These are phyloP conservation scores for Fallopia convolvulus DNA, from an alignment of 148 eudicot species.

Conservation along the genomic window DNA sequence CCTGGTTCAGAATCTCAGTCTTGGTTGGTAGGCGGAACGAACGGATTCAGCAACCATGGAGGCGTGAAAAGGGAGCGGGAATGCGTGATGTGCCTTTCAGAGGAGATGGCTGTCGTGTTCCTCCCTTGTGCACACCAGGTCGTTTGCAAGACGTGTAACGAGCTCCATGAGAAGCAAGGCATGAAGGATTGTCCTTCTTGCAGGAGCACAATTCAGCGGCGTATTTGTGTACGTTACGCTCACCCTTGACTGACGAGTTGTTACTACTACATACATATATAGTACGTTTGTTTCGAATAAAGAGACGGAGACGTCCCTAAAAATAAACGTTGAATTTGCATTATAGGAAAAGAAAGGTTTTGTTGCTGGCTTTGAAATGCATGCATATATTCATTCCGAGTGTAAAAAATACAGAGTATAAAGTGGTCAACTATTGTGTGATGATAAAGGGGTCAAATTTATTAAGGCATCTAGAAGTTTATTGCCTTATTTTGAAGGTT, in stretches of 20 bases:
- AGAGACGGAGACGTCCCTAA: neutral
- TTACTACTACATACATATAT: too few species aligned
- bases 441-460: too few species aligned
- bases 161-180: constrained; percentile 90
- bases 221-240: constrained; percentile 68
- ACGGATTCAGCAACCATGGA: constrained; percentile 31
- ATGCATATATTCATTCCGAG: neutral
- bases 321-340: neutral
- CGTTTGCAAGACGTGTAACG: constrained; percentile 80
- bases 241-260: constrained; percentile 35
- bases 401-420: neutral
- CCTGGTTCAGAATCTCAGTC: constrained; percentile 18
- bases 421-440: too few species aligned
- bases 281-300: neutral
- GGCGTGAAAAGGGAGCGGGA: constrained; percentile 86
- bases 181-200: constrained; percentile 99
- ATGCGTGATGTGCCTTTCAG: constrained; percentile 98
- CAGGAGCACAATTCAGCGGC: constrained; percentile 59
- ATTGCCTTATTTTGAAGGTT: too few species aligned
- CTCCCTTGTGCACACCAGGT: constrained; percentile 98
- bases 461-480: too few species aligned
- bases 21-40: constrained; percentile 6
- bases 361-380: neutral
- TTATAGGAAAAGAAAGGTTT: neutral
- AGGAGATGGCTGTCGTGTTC: constrained; percentile 91